Evolutionary conservation across 2,329 filamentous ascomycete genomes (phyloP), one percentile per base, ranked within the genome.

Genomic region (Aspergillus spinulosporus): DNA sequence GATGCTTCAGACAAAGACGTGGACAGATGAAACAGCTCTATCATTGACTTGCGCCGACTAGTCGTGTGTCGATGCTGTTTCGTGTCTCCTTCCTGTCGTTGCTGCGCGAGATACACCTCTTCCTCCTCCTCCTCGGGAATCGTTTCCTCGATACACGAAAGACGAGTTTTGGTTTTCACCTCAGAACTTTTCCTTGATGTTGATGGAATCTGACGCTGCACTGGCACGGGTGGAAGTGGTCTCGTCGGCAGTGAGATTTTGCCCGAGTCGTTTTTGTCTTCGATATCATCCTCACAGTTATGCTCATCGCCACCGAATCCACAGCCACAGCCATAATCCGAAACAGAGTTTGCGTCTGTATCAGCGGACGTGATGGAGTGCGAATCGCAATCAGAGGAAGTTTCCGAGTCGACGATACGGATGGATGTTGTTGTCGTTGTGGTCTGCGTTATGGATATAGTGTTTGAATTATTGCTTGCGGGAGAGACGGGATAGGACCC

Each of bases 31-130:
- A 64, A 57, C 15, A 64, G 49, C 49, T 64, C 62, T 43, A 63
- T 48, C 46, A 64, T 62, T 3, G 62, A 64, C n/a, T 62, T 63
- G 12, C 62, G 60, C 3, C 60, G 55, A 34, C 57, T 62, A 1
- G 61, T 56, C 6, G 54, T 29, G n/a, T 53, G 55, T 44, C 59
- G 56, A 14, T 56, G 46, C 34, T 46, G 11, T 21, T 42, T 37
- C 8, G 52, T 21, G 21, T 21, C 21, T 21, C 21, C 21, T 21
- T 32, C 26, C 36, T 49, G 36, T 40, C 42, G 26, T 32, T 43
- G 12, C 9, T 31, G 9, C 49, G 32, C 14, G 12, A 31, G 42
- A 11, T 51, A 43, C n/a, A 54, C 50, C 28, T 62, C 62, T 7
- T 53, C 50, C 29, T 62, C 62, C 5, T 54, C 50, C 44, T 63